Evolutionary conservation across 176 grass and related monocot species (phyloP).

Genomic region (Oryza meridionalis): DNA sequence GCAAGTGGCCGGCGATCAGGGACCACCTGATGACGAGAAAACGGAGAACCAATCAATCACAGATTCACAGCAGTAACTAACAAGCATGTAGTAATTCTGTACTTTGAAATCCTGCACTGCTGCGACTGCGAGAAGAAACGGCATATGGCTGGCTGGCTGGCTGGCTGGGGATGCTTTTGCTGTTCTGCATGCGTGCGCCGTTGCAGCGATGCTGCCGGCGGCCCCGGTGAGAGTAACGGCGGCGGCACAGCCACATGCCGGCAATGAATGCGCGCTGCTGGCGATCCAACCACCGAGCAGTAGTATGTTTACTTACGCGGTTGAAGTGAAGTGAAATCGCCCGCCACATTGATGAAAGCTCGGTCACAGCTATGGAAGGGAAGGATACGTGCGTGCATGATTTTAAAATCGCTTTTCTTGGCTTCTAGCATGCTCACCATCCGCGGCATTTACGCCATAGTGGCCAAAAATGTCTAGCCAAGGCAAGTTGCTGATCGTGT

Average conservation of each 20-base stretch:
- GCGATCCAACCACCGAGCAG: neutral
- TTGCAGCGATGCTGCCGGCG: neutral
- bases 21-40: conserved; percentile 49
- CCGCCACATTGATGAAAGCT: neutral
- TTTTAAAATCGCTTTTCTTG: neutral
- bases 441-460: conserved; percentile 3
- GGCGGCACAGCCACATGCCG: no score
- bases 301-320: neutral
- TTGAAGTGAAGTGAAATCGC: no score
- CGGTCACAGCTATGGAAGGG: neutral
- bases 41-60: neutral
- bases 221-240: neutral
- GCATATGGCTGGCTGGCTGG: neutral
- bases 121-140: neutral
- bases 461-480: neutral
- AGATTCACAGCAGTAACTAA: neutral
- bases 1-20: conserved; percentile 63
- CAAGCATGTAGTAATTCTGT: neutral
- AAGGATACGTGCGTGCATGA: neutral
- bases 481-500: neutral
- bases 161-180: neutral
- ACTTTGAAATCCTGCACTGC: neutral
- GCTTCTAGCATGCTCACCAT: no score
- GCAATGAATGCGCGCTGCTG: neutral
- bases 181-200: neutral